A percentile compares a stretch with the other conserved stretches of the same genome.
Conservation (phyloP, 2,329 filamentous ascomycete genomes). For the Ophiostoma sp. region DNA sequence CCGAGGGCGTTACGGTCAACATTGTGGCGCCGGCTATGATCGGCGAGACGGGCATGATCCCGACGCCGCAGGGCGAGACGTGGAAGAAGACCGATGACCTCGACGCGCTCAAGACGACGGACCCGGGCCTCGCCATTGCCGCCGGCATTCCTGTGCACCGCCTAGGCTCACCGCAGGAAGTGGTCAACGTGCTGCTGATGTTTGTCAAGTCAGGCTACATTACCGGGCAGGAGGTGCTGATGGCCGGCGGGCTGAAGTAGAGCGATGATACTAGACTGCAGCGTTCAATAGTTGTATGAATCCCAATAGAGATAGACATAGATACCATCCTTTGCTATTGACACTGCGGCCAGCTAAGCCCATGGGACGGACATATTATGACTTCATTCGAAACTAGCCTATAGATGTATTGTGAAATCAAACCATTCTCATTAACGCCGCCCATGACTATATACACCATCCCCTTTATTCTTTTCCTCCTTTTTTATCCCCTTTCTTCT, state of each 20-base stretch:
- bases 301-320: not conserved
- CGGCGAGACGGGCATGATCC: slow-evolving; percentile 21
- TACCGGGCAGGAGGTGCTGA: slow-evolving; percentile 17
- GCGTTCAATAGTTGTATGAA: not conserved
- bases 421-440: not conserved
- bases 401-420: not conserved
- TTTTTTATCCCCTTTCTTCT: not conserved
- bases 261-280: too few relatives aligned
- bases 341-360: too few relatives aligned
- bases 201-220: slow-evolving; percentile 19
- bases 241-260: slow-evolving; percentile 18
- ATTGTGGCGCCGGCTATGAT: slow-evolving; percentile 21
- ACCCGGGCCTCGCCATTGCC: slow-evolving; percentile 20
- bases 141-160: slow-evolving; percentile 17
- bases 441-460: not conserved
- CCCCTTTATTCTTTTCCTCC: not conserved
- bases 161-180: slow-evolving; percentile 17
- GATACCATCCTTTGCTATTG: not conserved
- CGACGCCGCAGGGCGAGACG: not conserved
- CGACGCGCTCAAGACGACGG: slow-evolving; percentile 17
- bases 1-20: slow-evolving; percentile 20
- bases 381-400: not conserved
- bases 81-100: slow-evolving; percentile 17
- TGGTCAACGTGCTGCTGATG: slow-evolving; percentile 21
- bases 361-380: too few relatives aligned